Conservation (phyloP, 306 rosid species). For the Quercus agrifolia region DNA sequence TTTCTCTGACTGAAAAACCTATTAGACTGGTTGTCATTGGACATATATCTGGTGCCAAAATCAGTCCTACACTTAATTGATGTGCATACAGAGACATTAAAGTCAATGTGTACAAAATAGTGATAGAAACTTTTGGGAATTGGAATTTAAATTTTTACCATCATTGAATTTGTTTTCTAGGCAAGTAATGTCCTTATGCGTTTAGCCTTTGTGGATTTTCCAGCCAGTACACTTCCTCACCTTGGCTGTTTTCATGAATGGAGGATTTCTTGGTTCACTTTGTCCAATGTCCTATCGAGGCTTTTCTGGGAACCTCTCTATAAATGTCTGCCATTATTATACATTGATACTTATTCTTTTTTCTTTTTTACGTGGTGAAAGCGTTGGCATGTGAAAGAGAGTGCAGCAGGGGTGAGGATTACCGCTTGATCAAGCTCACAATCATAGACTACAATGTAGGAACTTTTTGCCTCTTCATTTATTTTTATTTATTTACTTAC, state of each 20-base stretch:
- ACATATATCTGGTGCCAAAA: background rate
- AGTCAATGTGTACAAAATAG: background rate
- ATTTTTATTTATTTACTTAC: background rate
- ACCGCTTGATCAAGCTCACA: conserved; percentile 85
- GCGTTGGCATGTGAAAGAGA: conserved; percentile 92
- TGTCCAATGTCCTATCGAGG: background rate
- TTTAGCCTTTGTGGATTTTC: background rate
- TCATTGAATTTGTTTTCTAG: background rate
- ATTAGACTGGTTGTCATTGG: background rate
- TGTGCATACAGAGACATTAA: background rate
- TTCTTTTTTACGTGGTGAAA: conserved; percentile 27
- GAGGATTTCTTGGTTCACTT: conserved; percentile 7
- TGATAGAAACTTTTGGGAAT: background rate
- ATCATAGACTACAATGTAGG: conserved; percentile 79
- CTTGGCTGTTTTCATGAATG: background rate
- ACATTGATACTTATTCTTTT: background rate
- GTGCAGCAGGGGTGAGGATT: conserved; percentile 98
- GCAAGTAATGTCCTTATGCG: background rate
- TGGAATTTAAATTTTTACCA: background rate
- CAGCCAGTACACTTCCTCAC: background rate
- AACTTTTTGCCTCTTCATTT: conserved; percentile 8
- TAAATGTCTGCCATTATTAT: background rate
- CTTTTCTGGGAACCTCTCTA: background rate
- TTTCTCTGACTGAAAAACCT: background rate
- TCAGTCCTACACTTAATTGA: background rate